A percentile compares a stretch with the other conserved stretches of the same genome.
Conservation (phyloP, 306 rosid species). For the Cucurbita argyrosperma region DNA sequence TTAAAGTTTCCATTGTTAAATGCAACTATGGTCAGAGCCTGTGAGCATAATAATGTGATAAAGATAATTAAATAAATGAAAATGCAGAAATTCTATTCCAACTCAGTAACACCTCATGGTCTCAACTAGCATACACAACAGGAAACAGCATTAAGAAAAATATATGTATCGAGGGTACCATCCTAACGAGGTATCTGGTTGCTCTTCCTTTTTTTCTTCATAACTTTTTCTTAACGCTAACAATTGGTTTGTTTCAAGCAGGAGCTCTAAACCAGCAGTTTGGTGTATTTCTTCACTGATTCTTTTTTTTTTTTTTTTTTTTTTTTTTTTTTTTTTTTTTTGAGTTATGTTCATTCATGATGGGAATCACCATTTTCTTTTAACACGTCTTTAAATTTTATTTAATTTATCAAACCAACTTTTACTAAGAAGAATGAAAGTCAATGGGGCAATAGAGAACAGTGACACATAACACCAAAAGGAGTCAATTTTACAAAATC, state of each 20-base stretch:
- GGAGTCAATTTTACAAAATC: too few species aligned
- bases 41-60: slow-evolving; percentile 9
- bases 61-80: not conserved
- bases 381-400: not conserved
- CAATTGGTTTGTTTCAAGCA: not conserved
- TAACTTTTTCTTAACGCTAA: not conserved
- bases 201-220: not conserved
- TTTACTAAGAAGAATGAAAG: not conserved
- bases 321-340: too few species aligned
- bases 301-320: too few species aligned
- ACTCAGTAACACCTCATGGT: not conserved
- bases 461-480: not conserved
- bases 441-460: not conserved
- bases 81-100: not conserved
- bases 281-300: not conserved
- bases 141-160: not conserved
- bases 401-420: not conserved
- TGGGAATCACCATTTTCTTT: not conserved
- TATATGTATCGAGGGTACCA: not conserved
- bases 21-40: slow-evolving; percentile 78
- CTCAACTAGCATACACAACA: not conserved
- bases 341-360: not conserved
- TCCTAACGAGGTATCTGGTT: not conserved
- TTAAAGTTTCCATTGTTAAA: slow-evolving; percentile 49
- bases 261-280: not conserved